Evolutionary conservation across 2,329 filamentous ascomycete species (phyloP).

Genomic region (Cadophora sp.): DNA sequence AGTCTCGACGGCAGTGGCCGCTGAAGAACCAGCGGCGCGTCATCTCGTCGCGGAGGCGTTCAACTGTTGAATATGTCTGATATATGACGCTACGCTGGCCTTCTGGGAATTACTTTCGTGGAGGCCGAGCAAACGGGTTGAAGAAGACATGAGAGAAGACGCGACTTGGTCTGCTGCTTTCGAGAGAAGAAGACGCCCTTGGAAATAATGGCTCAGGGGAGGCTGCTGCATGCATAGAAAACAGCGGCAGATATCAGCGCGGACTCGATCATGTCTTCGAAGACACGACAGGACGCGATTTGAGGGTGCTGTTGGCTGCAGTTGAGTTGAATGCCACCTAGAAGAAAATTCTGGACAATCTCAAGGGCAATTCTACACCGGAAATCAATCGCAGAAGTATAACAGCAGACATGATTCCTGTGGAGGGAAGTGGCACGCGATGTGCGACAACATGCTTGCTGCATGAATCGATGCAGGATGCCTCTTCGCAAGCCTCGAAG

Average conservation of each 20-base stretch:
- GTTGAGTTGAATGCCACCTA: not conserved
- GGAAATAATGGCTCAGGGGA: not conserved
- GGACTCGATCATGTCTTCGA: not conserved
- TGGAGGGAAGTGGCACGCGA: not conserved
- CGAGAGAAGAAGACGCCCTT: not conserved
- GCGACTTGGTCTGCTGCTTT: not conserved
- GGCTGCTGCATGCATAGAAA: not conserved
- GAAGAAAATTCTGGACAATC: not conserved
- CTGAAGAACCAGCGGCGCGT: slow-evolving; percentile 13
- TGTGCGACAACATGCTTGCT: not conserved
- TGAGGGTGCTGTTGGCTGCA: slow-evolving; percentile 1
- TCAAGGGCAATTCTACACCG: not conserved
- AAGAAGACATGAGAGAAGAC: not conserved
- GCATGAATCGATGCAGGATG: not conserved
- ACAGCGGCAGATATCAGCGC: not conserved
- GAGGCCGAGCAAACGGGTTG: not conserved
- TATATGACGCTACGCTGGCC: slow-evolving; percentile 10
- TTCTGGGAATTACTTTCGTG: slow-evolving; percentile 4
- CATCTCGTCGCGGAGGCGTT: not conserved
- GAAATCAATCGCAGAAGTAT: slow-evolving; percentile 7
- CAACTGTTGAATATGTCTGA: not conserved
- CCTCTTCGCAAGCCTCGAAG: not conserved
- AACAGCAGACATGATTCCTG: not conserved
- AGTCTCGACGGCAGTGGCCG: slow-evolving; percentile 15
- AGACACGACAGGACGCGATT: not conserved